Conservation (phyloP, 1,284 basidiomycete genomes). For the Volvariella volvacea region DNA sequence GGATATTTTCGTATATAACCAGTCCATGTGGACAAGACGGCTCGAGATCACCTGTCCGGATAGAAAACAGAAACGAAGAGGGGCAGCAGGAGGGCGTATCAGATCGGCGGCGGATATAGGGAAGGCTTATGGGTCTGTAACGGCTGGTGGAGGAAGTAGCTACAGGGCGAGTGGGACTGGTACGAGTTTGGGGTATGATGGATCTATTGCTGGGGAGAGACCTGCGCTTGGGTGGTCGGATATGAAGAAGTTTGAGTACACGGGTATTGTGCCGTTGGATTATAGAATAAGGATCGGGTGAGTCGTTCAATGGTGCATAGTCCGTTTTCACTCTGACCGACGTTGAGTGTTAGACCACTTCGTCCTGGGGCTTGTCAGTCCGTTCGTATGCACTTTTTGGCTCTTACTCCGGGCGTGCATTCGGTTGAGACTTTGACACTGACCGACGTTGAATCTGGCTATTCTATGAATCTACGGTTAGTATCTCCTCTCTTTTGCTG, state of each 20-base stretch:
- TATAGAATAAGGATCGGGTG: conserved; percentile 79
- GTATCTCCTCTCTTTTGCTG: conserved; percentile 10
- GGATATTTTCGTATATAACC: conserved; percentile 87
- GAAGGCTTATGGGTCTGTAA: background rate
- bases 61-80: conserved; percentile 36
- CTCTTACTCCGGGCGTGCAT: conserved; percentile 76
- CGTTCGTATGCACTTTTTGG: conserved; percentile 81
- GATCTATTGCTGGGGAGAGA: background rate
- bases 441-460: conserved; percentile 67
- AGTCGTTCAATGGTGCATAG: conserved; percentile 25
- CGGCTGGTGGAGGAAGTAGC: conserved; percentile 1
- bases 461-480: conserved; percentile 69
- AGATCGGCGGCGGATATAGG: conserved; percentile 21
- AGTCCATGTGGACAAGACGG: conserved; percentile 67
- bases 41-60: conserved; percentile 74
- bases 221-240: conserved; percentile 18
- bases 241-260: conserved; percentile 32
- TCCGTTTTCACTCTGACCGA: conserved; percentile 5
- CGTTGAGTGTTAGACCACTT: conserved; percentile 53
- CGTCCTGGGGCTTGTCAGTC: conserved; percentile 77
- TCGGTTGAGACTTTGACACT: conserved; percentile 67
- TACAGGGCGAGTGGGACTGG: too few relatives aligned
- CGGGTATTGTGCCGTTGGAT: conserved; percentile 72
- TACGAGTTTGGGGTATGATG: too few relatives aligned
- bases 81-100: conserved; percentile 22